phyloP scores from a whole-genome alignment of 2,329 filamentous ascomycete species.

The Diplodia mutila region DNA sequence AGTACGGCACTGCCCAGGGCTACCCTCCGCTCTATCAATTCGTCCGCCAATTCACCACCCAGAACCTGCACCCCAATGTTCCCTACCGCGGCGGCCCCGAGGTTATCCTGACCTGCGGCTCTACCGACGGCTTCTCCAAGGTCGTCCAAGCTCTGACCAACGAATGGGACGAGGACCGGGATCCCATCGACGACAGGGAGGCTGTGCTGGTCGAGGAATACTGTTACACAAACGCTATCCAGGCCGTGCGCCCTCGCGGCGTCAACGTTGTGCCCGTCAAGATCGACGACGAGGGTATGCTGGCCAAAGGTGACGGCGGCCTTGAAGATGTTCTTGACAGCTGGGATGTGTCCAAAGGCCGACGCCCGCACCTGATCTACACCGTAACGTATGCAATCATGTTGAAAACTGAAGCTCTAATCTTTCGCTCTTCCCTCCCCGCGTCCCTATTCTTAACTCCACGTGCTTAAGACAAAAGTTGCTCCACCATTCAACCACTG shows the following conservation, averaged over 20 bases:
- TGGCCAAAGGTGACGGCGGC: constrained; percentile 71
- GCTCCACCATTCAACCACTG: background rate
- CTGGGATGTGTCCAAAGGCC: constrained; percentile 77
- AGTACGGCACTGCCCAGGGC: constrained; percentile 83
- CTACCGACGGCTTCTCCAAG: constrained; percentile 85
- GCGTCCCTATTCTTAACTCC: background rate
- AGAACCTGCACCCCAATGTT: constrained; percentile 78
- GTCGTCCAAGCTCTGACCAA: constrained; percentile 74
- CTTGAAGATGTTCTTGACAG: constrained; percentile 77
- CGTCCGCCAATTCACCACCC: constrained; percentile 74
- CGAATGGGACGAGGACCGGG: constrained; percentile 70
- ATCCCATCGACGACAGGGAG: constrained; percentile 71
- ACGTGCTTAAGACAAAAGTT: background rate
- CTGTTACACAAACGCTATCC: constrained; percentile 76
- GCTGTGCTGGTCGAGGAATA: constrained; percentile 80
- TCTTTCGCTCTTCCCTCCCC: too few species aligned
- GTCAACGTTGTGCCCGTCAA: constrained; percentile 74
- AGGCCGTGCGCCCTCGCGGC: constrained; percentile 68
- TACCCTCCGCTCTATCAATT: constrained; percentile 80
- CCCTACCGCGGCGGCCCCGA: constrained; percentile 79
- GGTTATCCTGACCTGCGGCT: constrained; percentile 77
- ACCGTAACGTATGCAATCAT: constrained; percentile 77
- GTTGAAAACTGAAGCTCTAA: too few species aligned
- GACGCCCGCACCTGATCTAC: constrained; percentile 82
- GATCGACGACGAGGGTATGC: constrained; percentile 80